Conservation (phyloP, 306 rosid species). For the Sechiopsis laciniata region DNA sequence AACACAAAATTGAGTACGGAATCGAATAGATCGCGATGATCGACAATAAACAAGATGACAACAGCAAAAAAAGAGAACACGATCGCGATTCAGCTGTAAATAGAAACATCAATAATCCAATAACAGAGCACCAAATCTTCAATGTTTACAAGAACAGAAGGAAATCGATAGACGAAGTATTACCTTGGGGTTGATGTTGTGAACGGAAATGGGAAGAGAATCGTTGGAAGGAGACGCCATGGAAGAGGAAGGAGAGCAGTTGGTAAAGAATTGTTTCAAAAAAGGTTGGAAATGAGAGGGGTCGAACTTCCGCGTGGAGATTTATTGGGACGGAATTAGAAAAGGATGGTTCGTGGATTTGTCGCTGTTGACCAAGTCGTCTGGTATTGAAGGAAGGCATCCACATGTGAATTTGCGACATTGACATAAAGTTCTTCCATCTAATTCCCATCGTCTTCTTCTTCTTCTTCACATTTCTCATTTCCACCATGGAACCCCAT, state of each 20-base stretch:
- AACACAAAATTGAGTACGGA: not conserved
- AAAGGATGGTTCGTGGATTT: not conserved
- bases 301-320: conserved; percentile 15
- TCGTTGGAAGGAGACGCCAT: conserved; percentile 17
- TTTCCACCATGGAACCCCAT: not conserved
- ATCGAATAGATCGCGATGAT: not conserved
- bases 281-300: not conserved
- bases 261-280: too few species aligned
- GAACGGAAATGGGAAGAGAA: conserved; percentile 39
- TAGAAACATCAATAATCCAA: not conserved
- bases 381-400: not conserved
- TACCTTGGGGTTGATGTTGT: conserved; percentile 75
- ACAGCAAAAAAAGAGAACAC: not conserved
- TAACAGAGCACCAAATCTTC: not conserved
- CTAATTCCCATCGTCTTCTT: not conserved
- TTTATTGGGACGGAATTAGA: not conserved
- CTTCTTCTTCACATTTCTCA: not conserved
- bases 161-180: not conserved
- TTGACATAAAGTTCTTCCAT: not conserved
- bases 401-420: not conserved
- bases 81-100: not conserved
- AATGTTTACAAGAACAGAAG: not conserved
- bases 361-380: conserved; percentile 8
- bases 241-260: conserved; percentile 22
- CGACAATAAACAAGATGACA: not conserved